Base-by-base conservation (phyloP, 495 filamentous ascomycete genomes). In the Clohesyomyces aquaticus region DNA sequence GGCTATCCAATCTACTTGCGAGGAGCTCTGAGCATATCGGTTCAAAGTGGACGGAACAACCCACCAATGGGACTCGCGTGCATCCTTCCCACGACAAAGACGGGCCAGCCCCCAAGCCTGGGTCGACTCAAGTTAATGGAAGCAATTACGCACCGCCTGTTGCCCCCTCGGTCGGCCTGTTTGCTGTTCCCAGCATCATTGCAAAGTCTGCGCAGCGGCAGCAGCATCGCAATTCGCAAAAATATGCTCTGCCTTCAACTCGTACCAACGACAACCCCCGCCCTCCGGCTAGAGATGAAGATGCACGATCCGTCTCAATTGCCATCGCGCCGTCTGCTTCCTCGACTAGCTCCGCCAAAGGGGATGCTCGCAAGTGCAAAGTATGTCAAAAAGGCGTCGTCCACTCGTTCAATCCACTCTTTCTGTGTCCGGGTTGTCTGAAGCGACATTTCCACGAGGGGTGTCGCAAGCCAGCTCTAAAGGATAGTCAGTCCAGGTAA, bases 391-490 rank as follows among this genome's bases (percentile, higher is more conserved):
- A 38, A 14, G 32, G 32, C 32, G 6, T 14, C 14, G 14, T 14
- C 32, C 6, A 38, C 6, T 6, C 32, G 6, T 38, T 6, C 14
- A 49, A 59, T 28, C 56, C 56, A 22, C 47, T 59, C 12, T 16
- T 49, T 25, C 22, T 9, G 18, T 59, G 56, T 43, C 18, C 18
- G 26, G 45, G 19, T 3, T 59, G 56, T 18, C 43, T 22, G 32
- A 38, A 38, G 11, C 42, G 56, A 27, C 42, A 27, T 28, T 59
- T 59, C 23, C 56, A 59, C 19, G 22, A 59, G 28, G 25, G 32
- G 11, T 59, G 56, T 26, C 56, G 47, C 18, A 48, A 29, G 28
- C 56, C 56, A 1, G 10, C 38, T 28, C 23, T 23, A 4, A 21
- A 48, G 41, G 25, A 29, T 56, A 23, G 12, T 9, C 16, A 11